Base-by-base conservation (phyloP, 768 basidiomycete genomes). In the Hydnomerulius pinastri region DNA sequence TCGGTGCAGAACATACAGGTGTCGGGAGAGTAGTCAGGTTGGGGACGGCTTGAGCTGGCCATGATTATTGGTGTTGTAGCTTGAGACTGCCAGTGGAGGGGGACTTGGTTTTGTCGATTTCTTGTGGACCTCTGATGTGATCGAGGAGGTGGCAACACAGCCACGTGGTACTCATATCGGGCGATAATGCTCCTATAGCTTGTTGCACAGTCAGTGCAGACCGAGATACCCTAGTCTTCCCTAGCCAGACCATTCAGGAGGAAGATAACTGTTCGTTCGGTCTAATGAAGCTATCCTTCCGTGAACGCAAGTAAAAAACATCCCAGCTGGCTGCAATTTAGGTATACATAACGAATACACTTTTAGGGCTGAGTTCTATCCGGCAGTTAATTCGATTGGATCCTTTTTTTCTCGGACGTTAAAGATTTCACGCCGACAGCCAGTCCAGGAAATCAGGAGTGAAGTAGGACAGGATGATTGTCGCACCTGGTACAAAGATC, bases 381-480 rank as follows among this genome's bases (percentile, higher is more conserved):
- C 9, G 15, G 21, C 43, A 32, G 5, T 3, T 20, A 17, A 17
- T 6, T 45, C 20, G 5, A 12, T n/a, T 35, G 12, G 4, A 23
- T 20, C 15, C 6, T 8, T 46, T 12, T 30, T 23, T n/a, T 36
- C 40, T 38, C 25, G 13, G 2, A 13, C 18, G 7, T 5, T 1
- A 15, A 18, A 17, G 6, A 27, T 42, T 45, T 41, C 63, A 67
- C 15, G 45, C 60, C 8, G 78, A 72, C 54, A 93, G 59, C 91
- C 91, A 93, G 46, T 97, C 90, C 55, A 99, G 77, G 71, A 98
- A 94, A 28, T 97, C 85, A 5, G 97, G 97, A 1, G 97, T 98
- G 62, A 99, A 99, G 75, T 99, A 99, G 4, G 86, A 87, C 54
- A 98, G 67, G 56, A 99, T 90, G 53, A 99, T 71, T 1, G 91